Base-by-base conservation (phyloP, 495 filamentous ascomycete genomes). In the Sordaria brevicollis region DNA sequence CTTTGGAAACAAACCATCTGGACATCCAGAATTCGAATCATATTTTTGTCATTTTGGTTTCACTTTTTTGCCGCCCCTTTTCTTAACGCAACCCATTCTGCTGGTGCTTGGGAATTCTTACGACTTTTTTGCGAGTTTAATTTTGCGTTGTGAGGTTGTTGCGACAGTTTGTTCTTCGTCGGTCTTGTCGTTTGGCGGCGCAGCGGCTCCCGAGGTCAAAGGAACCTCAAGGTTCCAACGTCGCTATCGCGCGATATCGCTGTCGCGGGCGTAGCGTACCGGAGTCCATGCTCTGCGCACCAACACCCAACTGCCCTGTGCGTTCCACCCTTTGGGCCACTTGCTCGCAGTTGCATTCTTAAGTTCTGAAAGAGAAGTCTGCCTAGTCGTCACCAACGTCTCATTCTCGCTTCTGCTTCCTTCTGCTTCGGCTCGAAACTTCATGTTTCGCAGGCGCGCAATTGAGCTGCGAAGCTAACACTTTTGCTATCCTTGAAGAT, bases 1-100 rank as follows among this genome's bases (percentile, higher is more conserved):
- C 77, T 78, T 78, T 78, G 77, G 77, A 76, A n/a, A 78, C 67
- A 73, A 65, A n/a, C 65, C 35, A 37, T 78, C 75, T 77, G 75
- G 75, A 71, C 38, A 67, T 67, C 77, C 73, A 74, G 76, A 78
- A 57, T 78, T 78, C 77, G 70, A 78, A 68, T 77, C 68, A 71
- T 67, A 17, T 76, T 77, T 78, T 74, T 70, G 43, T n/a, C 57
- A 21, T 4, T 67, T 70, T 71, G 71, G 73, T 69, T 72, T 54
- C 41, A 37, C 3, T 34, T 36, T 31, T 66, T 73, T 67, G 1
- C 4, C 1, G 2, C 10, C 5, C 1, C 0, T 1, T 49, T 49
- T 21, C 19, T 5, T 2, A 1, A 9, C 19, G 4, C 8, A 1
- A 10, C 1, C 2, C 41, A 49, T 2, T 0, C 41, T 49, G 41